Base-by-base conservation (phyloP, 2,329 filamentous ascomycete genomes). In the Trichoderma sp. region DNA sequence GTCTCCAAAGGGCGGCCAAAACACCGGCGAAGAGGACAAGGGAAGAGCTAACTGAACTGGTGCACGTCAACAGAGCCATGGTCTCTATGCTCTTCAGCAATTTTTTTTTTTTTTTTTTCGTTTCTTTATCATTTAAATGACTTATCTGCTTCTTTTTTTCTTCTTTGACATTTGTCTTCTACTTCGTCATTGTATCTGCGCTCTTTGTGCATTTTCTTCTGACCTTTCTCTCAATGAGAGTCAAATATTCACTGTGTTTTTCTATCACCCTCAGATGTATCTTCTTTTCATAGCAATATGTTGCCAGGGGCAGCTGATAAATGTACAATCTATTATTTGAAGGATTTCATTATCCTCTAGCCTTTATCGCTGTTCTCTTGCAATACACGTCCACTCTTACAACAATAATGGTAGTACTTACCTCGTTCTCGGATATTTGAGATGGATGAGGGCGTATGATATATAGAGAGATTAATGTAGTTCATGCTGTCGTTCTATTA, bases 1-100 rank as follows among this genome's bases (percentile, higher is more conserved):
- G 30, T 70, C 32, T 4, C 43, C 58, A 66, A 66, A 32, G 61
- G 4, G 43, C 12, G 39, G 26, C 7, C 12, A 34, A 9, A 62
- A 53, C 6, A 30, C 15, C 11, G n/a, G 39, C 7, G 21, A n/a
- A 9, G 67, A 73, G 14, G 64, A 18, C 65, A 73, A 73, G n/a
- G 34, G 47, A 28, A 24, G 24, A 18, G 68, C 26, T 15, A 2
- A 12, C 1, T 74, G 64, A 65, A 18, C 3, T 3, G 3, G 14
- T 24, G 56, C 14, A 8, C 11, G 12, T 53, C 15, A 32, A 21
- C n/a, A 3, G 26, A n/a, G 24, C 36, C n/a, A 6, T 51, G 24
- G 28, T 28, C 15, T 28, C 28, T 4, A n/a, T 32, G 26, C 28
- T 24, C 62, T 30, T 65, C 43, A 34, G 51, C n/a, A 18, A 24